These are phyloP conservation scores for Toxicodendron radicans DNA, from an alignment of 345 rosid genomes.

Conservation along the genomic window DNA sequence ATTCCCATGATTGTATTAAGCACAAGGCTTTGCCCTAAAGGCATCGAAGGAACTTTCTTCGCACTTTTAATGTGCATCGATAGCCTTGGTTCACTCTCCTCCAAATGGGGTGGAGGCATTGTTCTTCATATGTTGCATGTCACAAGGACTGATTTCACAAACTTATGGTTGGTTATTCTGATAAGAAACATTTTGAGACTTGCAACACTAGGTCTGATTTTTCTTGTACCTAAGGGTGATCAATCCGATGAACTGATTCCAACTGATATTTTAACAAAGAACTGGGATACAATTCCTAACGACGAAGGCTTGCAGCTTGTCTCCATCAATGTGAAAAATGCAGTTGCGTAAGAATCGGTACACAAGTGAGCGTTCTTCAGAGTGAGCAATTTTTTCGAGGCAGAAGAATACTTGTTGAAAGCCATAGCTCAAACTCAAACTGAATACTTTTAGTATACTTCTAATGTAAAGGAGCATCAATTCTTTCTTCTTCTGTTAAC, in stretches of 20 bases:
- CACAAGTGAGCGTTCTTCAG: background rate
- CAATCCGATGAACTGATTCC: slow-evolving; percentile 49
- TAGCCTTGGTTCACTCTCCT: slow-evolving; percentile 59
- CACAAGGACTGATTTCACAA: slow-evolving; percentile 58
- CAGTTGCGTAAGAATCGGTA: background rate
- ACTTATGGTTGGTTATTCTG: slow-evolving; percentile 64
- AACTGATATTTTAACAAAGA: slow-evolving; percentile 25
- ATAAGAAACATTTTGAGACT: slow-evolving; percentile 59
- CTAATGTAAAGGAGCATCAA: background rate
- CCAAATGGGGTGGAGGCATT: slow-evolving; percentile 72
- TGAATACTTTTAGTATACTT: background rate
- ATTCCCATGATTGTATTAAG: slow-evolving; percentile 78
- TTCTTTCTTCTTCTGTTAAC: background rate
- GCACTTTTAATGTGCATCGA: slow-evolving; percentile 81
- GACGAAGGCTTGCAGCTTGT: slow-evolving; percentile 45
- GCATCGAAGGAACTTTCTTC: slow-evolving; percentile 81
- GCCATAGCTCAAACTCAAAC: background rate
- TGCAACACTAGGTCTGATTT: slow-evolving; percentile 57
- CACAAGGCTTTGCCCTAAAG: slow-evolving; percentile 71
- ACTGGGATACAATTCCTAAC: slow-evolving; percentile 2
- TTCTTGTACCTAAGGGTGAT: slow-evolving; percentile 62
- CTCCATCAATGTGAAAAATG: slow-evolving; percentile 11
- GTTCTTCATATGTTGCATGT: slow-evolving; percentile 57
- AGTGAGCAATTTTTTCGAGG: background rate
- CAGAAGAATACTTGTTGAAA: background rate